Evolutionary conservation across 805 yeast genomes (phyloP), one percentile per base, ranked within the genome.

Genomic region (Candida coquimbonensis): DNA sequence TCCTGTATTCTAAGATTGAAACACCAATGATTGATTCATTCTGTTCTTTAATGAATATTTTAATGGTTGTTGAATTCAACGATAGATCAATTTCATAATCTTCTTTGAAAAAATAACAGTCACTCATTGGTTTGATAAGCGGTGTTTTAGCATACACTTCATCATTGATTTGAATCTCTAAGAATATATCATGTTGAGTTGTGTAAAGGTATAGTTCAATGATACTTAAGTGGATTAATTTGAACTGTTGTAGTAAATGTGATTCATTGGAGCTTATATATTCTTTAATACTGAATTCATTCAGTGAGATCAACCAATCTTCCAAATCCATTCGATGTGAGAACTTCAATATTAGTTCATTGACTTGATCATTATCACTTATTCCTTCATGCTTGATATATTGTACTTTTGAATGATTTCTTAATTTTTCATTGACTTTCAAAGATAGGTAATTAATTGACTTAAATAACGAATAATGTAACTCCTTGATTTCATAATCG

Each of bases 101-200:
- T 56, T 90, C 96, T 57, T 89, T 78, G 93, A 96, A 90, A 59
- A 87, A 87, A 1, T 95, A 90, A 45, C 19, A 16, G 9, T 33
- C 16, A 16, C 73, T 72, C 0, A 61, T 52, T 3, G 62, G 39
- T 74, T 67, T 34, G 69, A 66, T 82, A 7, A 77, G 68, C 2
- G 89, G 81, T 0, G 96, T 87, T 52, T 88, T 69, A 35, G 85
- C 87, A 87, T 91, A 84, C 0, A 83, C 78, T 40, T 77, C 70
- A 17, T 77, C 81, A 83, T 93, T 84, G 60, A 87, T 70, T 16
- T 74, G 66, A 3, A 89, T 69, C 54, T 88, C 96, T 2, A 85
- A 78, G 56, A 86, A 90, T 1, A 81, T 54, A 49, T 53, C 53
- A 49, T 54, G 53, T 24, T 48, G 47, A 5, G 40, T 42, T n/a